Conservation (phyloP, 2,329 filamentous ascomycete genomes). For the Teratosphaeria nubilosa region DNA sequence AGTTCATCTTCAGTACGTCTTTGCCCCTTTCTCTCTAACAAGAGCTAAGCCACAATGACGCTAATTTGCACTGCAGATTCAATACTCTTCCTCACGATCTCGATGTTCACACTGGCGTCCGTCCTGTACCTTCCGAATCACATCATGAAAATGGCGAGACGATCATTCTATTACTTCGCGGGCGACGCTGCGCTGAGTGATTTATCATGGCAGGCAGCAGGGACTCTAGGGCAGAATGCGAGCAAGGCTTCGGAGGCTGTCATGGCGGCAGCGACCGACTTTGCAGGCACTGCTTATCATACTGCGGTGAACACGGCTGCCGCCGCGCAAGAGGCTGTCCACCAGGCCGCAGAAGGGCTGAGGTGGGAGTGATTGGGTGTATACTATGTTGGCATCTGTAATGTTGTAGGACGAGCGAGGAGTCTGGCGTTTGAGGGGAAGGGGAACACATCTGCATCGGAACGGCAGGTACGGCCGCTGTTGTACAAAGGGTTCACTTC, state of each 20-base stretch:
- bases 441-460: background rate
- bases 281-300: constrained; percentile 12
- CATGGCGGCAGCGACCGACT: constrained; percentile 10
- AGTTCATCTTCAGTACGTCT: constrained; percentile 86
- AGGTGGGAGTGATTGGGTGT: background rate
- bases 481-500: background rate
- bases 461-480: background rate
- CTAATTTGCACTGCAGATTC: constrained; percentile 52
- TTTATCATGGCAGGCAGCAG: constrained; percentile 9
- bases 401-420: background rate
- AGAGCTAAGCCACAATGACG: background rate
- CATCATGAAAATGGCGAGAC: constrained; percentile 67
- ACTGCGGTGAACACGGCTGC: constrained; percentile 11
- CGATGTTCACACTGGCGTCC: constrained; percentile 75
- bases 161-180: constrained; percentile 89
- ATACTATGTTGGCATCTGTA: background rate
- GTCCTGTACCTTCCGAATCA: constrained; percentile 92
- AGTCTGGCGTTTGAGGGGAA: background rate
- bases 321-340: constrained; percentile 10
- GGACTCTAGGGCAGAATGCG: background rate
- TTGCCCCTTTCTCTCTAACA: background rate
- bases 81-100: constrained; percentile 79
- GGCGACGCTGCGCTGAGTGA: constrained; percentile 46
- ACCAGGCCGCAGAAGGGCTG: constrained; percentile 3
- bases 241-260: constrained; percentile 7